A percentile compares a stretch with the other conserved stretches of the same genome.
phyloP scores from a whole-genome alignment of 1,284 basidiomycete genomes.

The Inonotus hispidus region DNA sequence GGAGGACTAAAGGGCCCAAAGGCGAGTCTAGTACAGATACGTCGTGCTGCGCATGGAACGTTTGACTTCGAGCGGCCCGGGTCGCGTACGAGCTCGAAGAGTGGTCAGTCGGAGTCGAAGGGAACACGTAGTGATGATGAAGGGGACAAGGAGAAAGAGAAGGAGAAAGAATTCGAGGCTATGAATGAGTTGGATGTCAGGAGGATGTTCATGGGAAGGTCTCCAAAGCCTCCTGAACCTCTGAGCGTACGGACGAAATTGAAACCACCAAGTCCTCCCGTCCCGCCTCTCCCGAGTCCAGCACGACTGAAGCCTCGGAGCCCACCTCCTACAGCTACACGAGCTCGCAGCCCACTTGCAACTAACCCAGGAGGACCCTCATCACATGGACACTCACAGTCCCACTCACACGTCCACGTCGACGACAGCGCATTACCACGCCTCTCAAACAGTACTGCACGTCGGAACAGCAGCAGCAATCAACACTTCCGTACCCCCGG shows the following conservation, averaged over 20 bases:
- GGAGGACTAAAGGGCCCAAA: conserved; percentile 1
- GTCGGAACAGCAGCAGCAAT: conserved; percentile 5
- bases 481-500: background rate
- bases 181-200: background rate
- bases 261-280: conserved; percentile 16
- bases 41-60: conserved; percentile 35
- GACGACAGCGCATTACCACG: conserved; percentile 17
- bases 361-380: background rate
- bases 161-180: background rate
- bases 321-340: conserved; percentile 9
- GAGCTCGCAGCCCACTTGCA: conserved; percentile 12
- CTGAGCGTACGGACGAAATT: background rate
- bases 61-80: conserved; percentile 68
- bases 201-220: background rate
- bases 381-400: conserved; percentile 1
- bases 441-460: conserved; percentile 12
- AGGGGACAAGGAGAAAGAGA: conserved; percentile 3
- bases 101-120: conserved; percentile 13
- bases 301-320: conserved; percentile 8
- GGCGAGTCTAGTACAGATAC: background rate
- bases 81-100: conserved; percentile 23
- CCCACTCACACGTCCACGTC: conserved; percentile 3
- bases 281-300: conserved; percentile 10
- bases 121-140: conserved; percentile 16
- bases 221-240: background rate